Conservation (phyloP, 495 filamentous ascomycete species). For the Arthonia radiata region DNA sequence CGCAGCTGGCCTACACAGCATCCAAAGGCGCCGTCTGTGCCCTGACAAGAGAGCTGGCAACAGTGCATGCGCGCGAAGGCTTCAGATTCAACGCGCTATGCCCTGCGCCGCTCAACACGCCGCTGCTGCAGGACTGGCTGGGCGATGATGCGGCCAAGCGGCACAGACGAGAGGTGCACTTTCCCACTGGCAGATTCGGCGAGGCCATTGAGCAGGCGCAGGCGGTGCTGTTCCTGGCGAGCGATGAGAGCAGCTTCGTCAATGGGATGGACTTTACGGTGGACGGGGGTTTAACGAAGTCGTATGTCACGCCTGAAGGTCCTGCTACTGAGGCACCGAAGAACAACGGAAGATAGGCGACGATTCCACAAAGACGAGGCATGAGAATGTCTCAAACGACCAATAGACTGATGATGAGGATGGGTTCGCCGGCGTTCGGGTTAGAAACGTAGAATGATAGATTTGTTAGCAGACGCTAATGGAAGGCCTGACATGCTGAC, state of each 20-base stretch:
- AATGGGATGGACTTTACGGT: constrained; percentile 86
- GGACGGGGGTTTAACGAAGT: constrained; percentile 91
- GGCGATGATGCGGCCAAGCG: constrained; percentile 75
- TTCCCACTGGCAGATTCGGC: constrained; percentile 83
- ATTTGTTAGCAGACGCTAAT: no score
- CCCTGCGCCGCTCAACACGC: constrained; percentile 66
- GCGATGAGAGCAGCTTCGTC: constrained; percentile 83
- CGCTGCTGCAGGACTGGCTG: constrained; percentile 84
- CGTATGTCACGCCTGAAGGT: constrained; percentile 82
- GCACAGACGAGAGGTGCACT: constrained; percentile 69
- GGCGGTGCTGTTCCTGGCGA: constrained; percentile 80
- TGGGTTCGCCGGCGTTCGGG: no score
- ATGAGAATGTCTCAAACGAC: no score
- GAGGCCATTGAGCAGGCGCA: constrained; percentile 91
- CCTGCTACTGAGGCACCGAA: constrained; percentile 39
- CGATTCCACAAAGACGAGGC: no score
- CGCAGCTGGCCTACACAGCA: constrained; percentile 86
- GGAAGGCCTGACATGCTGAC: no score
- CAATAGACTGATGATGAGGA: no score
- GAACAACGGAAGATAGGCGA: no score
- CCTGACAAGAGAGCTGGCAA: constrained; percentile 20
- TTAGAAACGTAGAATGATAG: no score
- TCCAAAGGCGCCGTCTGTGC: constrained; percentile 87
- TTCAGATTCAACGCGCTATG: constrained; percentile 79
- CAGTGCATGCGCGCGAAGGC: constrained; percentile 35